Conservation (phyloP, 768 basidiomycete species). For the Clitopilus passeckerianus region DNA sequence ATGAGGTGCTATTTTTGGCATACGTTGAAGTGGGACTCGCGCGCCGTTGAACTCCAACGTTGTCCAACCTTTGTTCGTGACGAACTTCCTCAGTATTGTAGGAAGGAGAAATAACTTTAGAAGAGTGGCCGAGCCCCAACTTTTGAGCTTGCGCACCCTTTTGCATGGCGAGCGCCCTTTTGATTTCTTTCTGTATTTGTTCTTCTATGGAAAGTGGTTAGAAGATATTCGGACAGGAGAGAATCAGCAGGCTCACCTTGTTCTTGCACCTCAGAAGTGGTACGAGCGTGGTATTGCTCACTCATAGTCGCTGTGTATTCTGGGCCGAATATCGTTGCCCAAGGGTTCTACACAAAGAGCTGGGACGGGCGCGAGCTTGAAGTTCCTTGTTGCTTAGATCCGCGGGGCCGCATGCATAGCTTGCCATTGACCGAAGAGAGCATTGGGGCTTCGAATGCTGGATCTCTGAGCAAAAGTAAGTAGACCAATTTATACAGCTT, state of each 20-base stretch:
- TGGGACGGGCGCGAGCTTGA: not conserved
- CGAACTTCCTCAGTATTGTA: not conserved
- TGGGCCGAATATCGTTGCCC: not conserved
- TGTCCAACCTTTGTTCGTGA: not conserved
- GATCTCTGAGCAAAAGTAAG: not conserved
- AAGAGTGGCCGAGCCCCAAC: not conserved
- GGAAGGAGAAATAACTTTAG: not conserved
- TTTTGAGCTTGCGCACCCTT: conserved; percentile 5
- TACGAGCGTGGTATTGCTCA: not conserved
- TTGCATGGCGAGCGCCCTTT: conserved; percentile 4
- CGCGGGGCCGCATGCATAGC: not conserved
- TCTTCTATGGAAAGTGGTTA: not conserved
- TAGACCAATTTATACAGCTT: too few relatives aligned
- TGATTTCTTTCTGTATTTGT: conserved; percentile 7
- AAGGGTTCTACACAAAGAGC: not conserved
- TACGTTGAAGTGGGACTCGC: not conserved
- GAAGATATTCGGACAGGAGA: not conserved
- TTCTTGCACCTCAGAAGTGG: not conserved
- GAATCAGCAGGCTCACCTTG: conserved; percentile 1
- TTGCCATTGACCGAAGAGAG: not conserved
- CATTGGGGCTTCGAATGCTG: not conserved
- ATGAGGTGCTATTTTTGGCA: not conserved
- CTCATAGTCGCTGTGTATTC: not conserved
- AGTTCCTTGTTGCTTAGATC: not conserved
- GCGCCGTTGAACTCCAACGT: not conserved